phyloP scores from a whole-genome alignment of 345 rosid species.

The Eucalyptus curtisii region DNA sequence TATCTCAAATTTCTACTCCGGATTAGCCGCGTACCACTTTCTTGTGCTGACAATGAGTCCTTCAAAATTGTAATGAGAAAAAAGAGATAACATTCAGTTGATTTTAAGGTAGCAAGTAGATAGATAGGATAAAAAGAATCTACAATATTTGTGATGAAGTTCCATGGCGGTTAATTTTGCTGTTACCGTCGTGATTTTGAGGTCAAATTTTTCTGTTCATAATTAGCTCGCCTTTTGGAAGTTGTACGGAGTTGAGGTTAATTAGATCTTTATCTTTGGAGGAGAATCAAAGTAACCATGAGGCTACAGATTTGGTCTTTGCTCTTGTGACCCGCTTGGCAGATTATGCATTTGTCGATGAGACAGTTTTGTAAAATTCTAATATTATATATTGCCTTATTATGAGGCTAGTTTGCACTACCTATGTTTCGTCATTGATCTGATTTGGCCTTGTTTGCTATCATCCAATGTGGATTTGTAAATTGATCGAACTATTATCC shows the following conservation, averaged over 20 bases:
- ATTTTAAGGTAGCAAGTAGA: background rate
- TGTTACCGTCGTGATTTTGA: slow-evolving; percentile 13
- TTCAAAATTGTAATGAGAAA: background rate
- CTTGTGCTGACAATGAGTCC: background rate
- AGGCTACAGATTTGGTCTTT: background rate
- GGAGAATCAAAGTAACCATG: background rate
- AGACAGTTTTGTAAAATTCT: background rate
- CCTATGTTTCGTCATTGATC: background rate
- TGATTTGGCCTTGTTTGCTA: background rate
- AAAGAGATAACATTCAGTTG: background rate
- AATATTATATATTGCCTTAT: background rate
- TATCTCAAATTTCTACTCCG: slow-evolving; percentile 23
- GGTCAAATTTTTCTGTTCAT: slow-evolving; percentile 21
- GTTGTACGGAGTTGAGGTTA: background rate
- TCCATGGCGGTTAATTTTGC: slow-evolving; percentile 37
- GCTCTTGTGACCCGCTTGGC: background rate
- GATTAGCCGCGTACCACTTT: background rate
- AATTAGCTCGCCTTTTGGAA: background rate
- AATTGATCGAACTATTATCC: background rate
- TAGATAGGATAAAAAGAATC: background rate
- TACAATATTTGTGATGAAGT: background rate
- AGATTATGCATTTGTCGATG: background rate
- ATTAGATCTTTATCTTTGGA: background rate
- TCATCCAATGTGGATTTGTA: background rate
- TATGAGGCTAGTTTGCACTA: background rate